Conservation (phyloP, 1,284 basidiomycete species). For the Caloboletus firmus region DNA sequence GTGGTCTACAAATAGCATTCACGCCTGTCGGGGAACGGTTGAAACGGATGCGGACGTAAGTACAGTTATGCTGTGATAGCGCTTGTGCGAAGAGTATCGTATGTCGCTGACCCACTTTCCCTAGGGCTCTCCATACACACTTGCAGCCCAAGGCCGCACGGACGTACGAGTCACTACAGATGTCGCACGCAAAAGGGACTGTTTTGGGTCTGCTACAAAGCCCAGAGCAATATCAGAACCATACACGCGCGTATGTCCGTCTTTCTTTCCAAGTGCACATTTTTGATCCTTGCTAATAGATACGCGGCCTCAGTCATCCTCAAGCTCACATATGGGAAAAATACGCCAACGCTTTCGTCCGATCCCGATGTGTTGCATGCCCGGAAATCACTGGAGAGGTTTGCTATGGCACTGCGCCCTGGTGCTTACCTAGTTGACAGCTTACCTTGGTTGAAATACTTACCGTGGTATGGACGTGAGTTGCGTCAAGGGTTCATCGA, state of each 20-base stretch:
- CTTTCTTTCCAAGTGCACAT: neutral
- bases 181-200: neutral
- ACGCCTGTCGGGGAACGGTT: constrained; percentile 7
- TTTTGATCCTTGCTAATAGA: neutral
- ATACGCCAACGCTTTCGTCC: neutral
- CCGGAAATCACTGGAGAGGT: neutral
- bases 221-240: neutral
- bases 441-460: constrained; percentile 12
- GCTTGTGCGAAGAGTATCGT: neutral
- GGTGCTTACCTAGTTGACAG: constrained; percentile 14
- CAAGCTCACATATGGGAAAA: constrained; percentile 12
- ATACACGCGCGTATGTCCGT: constrained; percentile 1
- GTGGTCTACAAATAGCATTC: constrained; percentile 8
- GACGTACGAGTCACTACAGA: constrained; percentile 8
- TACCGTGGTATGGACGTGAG: constrained; percentile 13
- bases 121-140: constrained; percentile 12
- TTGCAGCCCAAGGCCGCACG: constrained; percentile 5
- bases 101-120: neutral
- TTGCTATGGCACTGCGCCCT: neutral
- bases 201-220: constrained; percentile 5
- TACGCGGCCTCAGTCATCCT: constrained; percentile 8
- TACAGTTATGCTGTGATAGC: neutral
- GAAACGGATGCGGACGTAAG: constrained; percentile 7
- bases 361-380: constrained; percentile 5
- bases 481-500: constrained; percentile 5